Percentiles rank a stretch among this genome's conserved stretches.
These are phyloP conservation scores for Lablab purpureus DNA, from an alignment of 306 rosid species.

Conservation along the genomic window DNA sequence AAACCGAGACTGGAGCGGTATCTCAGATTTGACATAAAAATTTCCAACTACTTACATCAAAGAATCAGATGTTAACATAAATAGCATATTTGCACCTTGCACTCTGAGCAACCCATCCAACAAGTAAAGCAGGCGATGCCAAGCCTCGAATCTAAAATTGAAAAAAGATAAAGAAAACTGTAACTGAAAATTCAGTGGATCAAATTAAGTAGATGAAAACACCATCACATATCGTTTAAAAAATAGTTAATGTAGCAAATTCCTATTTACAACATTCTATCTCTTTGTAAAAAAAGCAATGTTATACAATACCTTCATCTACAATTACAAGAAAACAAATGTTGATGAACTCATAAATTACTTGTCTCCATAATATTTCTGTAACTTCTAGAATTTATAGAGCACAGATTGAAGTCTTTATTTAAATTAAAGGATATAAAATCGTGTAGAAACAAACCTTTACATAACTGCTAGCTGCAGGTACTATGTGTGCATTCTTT, in stretches of 20 bases:
- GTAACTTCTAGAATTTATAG: conserved; percentile 6
- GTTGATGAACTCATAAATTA: conserved; percentile 37
- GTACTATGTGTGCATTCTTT: conserved; percentile 68
- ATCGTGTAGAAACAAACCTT: conserved; percentile 65
- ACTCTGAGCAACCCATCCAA: conserved; percentile 77
- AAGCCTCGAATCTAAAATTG: conserved; percentile 65
- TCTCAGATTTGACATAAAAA: conserved; percentile 27
- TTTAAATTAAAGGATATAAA: conserved; percentile 22
- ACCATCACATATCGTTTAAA: conserved; percentile 33
- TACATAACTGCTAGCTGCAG: conserved; percentile 85
- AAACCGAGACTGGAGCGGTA: conserved; percentile 8
- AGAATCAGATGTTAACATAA: conserved; percentile 37
- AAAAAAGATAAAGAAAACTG: conserved; percentile 9
- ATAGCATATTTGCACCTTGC: conserved; percentile 62
- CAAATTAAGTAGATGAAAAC: conserved; percentile 31
- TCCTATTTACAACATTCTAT: conserved; percentile 33
- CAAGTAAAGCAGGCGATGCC: conserved; percentile 77
- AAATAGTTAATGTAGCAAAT: conserved; percentile 13
- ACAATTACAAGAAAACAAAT: conserved; percentile 27
- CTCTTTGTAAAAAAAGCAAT: neutral
- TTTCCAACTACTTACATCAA: conserved; percentile 28
- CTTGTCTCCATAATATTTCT: neutral
- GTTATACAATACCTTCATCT: conserved; percentile 24
- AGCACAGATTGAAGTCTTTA: conserved; percentile 21
- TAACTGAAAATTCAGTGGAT: conserved; percentile 24